A percentile compares a stretch with the other conserved stretches of the same genome.
These are phyloP conservation scores for Iberis pinnata DNA, from an alignment of 345 rosid species.

Conservation along the genomic window DNA sequence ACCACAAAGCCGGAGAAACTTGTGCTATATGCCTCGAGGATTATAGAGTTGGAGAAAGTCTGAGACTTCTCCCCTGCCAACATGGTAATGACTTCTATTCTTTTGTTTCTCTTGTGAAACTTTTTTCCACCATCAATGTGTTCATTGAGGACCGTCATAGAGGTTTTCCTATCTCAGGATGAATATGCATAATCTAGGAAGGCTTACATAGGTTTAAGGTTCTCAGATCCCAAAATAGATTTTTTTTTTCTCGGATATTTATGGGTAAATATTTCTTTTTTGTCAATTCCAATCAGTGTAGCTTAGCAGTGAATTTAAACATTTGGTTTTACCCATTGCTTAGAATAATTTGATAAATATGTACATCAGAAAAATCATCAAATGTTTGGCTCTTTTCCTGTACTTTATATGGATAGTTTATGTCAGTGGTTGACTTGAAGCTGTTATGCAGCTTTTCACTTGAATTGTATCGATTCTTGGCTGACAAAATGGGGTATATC, in stretches of 20 bases:
- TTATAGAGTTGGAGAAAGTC: constrained; percentile 52
- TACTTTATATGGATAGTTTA: background rate
- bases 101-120: too few relatives aligned
- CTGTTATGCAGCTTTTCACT: constrained; percentile 57
- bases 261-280: background rate
- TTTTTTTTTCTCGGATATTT: background rate
- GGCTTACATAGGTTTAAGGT: constrained; percentile 1
- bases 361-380: background rate
- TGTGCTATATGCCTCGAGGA: constrained; percentile 77
- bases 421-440: constrained; percentile 22
- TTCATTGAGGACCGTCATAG: background rate
- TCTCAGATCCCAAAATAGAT: background rate
- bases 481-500: constrained; percentile 67
- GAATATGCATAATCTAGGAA: background rate
- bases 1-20: constrained; percentile 40
- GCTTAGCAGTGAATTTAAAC: background rate
- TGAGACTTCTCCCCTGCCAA: constrained; percentile 65
- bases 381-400: background rate
- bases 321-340: background rate
- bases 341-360: background rate
- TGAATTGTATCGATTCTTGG: constrained; percentile 63
- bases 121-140: background rate
- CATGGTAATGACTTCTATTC: constrained; percentile 47
- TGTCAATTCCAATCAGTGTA: background rate
- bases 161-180: background rate